Percentiles rank a stretch among this genome's conserved stretches.
Evolutionary conservation across 2,329 filamentous ascomycete species (phyloP).

Genomic region (Lecanicillium sp.): DNA sequence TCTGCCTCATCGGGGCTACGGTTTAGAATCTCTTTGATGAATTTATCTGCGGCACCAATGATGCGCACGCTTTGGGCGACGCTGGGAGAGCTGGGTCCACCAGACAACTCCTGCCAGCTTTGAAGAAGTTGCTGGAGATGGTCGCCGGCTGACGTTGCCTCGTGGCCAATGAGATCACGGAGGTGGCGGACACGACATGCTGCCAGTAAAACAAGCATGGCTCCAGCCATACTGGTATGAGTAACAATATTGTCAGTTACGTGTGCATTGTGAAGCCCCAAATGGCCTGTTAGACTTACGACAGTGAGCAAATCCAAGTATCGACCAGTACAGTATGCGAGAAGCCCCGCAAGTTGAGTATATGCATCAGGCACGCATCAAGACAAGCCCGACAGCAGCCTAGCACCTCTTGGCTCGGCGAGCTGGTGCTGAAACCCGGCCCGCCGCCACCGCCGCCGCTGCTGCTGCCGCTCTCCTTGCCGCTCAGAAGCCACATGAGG

Average conservation of each 20-base stretch:
- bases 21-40: slow-evolving; percentile 28
- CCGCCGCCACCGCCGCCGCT: too few species aligned
- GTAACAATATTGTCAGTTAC: too few species aligned
- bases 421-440: slow-evolving; percentile 15
- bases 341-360: slow-evolving; percentile 38
- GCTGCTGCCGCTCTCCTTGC: too few species aligned
- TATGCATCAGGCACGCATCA: slow-evolving; percentile 40
- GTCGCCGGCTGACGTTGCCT: slow-evolving; percentile 29
- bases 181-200: slow-evolving; percentile 32
- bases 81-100: slow-evolving; percentile 33
- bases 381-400: slow-evolving; percentile 36
- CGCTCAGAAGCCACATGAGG: slow-evolving; percentile 40
- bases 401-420: slow-evolving; percentile 25
- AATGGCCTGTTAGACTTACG: too few species aligned
- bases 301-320: slow-evolving; percentile 47
- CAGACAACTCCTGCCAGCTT: slow-evolving; percentile 32
- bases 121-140: slow-evolving; percentile 32
- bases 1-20: neutral
- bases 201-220: slow-evolving; percentile 40
- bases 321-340: slow-evolving; percentile 44
- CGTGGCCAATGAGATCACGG: slow-evolving; percentile 27
- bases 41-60: slow-evolving; percentile 34
- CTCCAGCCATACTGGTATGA: slow-evolving; percentile 34
- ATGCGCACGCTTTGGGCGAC: slow-evolving; percentile 38
- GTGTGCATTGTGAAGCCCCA: too few species aligned